Conservation (phyloP, 2,329 filamentous ascomycete genomes). For the Xylaria sp. region DNA sequence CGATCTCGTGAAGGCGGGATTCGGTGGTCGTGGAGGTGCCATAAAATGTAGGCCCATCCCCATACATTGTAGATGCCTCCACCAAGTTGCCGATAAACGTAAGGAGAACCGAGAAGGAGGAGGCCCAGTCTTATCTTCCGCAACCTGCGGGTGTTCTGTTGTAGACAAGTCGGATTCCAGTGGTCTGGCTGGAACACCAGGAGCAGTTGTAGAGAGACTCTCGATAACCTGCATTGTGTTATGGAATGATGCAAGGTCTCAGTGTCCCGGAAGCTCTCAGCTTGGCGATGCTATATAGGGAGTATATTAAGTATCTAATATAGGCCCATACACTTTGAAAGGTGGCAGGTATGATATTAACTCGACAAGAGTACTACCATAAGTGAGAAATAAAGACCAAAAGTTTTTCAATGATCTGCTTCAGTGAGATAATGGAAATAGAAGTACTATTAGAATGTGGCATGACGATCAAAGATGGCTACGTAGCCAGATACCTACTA, state of each 20-base stretch:
- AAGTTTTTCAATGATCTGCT: not conserved
- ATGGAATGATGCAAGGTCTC: not conserved
- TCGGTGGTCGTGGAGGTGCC: constrained; percentile 68
- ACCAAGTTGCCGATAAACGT: constrained; percentile 70
- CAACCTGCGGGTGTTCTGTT: constrained; percentile 38
- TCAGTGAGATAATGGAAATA: not conserved
- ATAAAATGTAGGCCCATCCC: constrained; percentile 75
- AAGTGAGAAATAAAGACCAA: not conserved
- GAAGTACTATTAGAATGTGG: not conserved
- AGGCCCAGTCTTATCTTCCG: constrained; percentile 42
- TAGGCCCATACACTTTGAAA: not conserved
- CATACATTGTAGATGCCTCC: constrained; percentile 73
- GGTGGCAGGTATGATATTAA: constrained; percentile 1
- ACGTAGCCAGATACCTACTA: not conserved
- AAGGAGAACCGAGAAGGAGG: constrained; percentile 66
- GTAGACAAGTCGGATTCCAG: constrained; percentile 29
- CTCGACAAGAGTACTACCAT: not conserved
- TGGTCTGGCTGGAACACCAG: constrained; percentile 9
- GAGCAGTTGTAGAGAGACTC: constrained; percentile 24
- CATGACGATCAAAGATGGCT: constrained; percentile 1
- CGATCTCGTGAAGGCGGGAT: constrained; percentile 66
- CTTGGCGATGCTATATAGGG: not conserved
- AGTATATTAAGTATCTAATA: not conserved
- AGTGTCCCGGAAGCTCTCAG: not conserved
- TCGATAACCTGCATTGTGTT: constrained; percentile 37